Percentiles rank a stretch among this genome's conserved stretches.
Evolutionary conservation across 129 eudicot species (phyloP).

Genomic region (Escallonia herrerae): DNA sequence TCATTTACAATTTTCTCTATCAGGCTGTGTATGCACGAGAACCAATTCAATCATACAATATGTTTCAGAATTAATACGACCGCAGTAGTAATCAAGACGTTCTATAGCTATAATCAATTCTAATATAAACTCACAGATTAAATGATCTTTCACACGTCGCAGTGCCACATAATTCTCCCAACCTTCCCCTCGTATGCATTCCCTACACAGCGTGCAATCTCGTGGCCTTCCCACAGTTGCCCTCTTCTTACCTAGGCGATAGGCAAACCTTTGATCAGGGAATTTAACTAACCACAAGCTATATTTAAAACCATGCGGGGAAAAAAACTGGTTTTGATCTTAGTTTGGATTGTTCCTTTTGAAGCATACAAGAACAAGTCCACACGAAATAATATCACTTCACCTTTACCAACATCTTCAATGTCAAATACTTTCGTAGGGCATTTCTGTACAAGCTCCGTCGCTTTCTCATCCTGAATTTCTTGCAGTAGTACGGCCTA

Average conservation of each 20-base stretch:
- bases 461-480: conserved; percentile 55
- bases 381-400: background rate
- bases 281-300: background rate
- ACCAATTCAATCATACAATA: no score
- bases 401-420: conserved; percentile 74
- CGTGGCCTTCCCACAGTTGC: conserved; percentile 74
- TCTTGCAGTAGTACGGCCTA: conserved; percentile 74
- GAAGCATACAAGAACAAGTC: conserved; percentile 2
- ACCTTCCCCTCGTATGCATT: conserved; percentile 74
- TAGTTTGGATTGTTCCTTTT: background rate
- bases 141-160: conserved; percentile 81
- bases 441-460: conserved; percentile 62
- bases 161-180: conserved; percentile 69
- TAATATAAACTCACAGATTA: conserved; percentile 60
- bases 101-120: no score
- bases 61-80: no score
- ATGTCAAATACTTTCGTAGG: conserved; percentile 84
- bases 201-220: conserved; percentile 76
- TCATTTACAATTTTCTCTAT: no score
- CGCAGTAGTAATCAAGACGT: no score
- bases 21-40: no score
- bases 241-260: conserved; percentile 43
- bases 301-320: background rate
- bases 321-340: background rate
- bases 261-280: background rate